Base-by-base conservation (phyloP, 345 rosid species). In the Pugionium cornutum region DNA sequence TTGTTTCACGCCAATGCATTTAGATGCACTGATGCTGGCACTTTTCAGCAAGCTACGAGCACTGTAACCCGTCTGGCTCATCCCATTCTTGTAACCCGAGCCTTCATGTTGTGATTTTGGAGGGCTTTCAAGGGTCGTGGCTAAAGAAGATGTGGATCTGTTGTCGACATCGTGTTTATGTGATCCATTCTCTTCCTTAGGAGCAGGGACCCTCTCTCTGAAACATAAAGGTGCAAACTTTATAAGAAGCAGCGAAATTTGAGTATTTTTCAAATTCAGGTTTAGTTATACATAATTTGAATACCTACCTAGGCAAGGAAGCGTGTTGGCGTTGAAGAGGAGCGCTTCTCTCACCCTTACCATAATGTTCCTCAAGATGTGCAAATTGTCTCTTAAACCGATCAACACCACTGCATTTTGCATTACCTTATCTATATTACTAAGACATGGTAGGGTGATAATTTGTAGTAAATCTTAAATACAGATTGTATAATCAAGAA, bases 311-410 rank as follows among this genome's bases (percentile, higher is more conserved):
- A 48, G 99, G 99, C 83, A 94, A 82, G 37, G 97, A 94, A 74
- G 95, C 99, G 66, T 94, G 96, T 50, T 86, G 97, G 47, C 96
- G 81, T 63, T 80, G 96, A 56, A 94, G 89, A 11, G 95, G 97
- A 44, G 88, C 62, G 72, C 81, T 62, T 76, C 77, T 83, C 81
- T 86, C 96, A 28, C 97, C 97, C 77, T 82, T 94, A 58, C 95
- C 86, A 52, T 77, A 72, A 74, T 83, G 80, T 78, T 94, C 99
- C 78, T 90, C 99, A 56, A 94, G 88, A 75, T 94, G 95, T 5
- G 99, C 99, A 81, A 94, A 94, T 73, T 94, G 99, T 70, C 96
- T 76, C 86, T 90, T 94, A 78, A 94, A 94, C 58, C 97, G 95
- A 81, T 94, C 99, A 47, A 90, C 99, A 42, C 99, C 99, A 75